A percentile compares a stretch with the other conserved stretches of the same genome.
These are phyloP conservation scores for Bipolaris zeicola DNA, from an alignment of 2,329 filamentous ascomycete genomes.

Conservation along the genomic window DNA sequence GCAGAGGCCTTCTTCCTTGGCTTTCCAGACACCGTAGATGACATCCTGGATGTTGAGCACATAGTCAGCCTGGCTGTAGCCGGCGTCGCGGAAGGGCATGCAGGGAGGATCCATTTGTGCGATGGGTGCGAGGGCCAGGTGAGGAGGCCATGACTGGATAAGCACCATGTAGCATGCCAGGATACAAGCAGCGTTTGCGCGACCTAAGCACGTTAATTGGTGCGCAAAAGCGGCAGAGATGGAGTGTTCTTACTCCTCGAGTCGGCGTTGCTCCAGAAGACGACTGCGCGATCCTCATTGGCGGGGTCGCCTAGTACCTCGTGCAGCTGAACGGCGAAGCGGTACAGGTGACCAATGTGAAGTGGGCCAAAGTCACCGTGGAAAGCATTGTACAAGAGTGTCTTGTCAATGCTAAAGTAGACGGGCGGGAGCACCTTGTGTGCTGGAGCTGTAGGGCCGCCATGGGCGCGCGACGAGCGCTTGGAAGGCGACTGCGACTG, in stretches of 20 bases:
- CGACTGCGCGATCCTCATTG: slow-evolving; percentile 86
- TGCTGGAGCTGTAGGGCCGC: slow-evolving; percentile 59
- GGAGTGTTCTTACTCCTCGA: slow-evolving; percentile 72
- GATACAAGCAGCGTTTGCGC: slow-evolving; percentile 92
- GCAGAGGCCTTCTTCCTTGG: slow-evolving; percentile 93
- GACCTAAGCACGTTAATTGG: slow-evolving; percentile 59
- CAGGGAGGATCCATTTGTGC: slow-evolving; percentile 94
- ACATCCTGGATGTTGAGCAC: slow-evolving; percentile 95
- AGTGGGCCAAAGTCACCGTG: slow-evolving; percentile 97
- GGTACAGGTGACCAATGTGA: slow-evolving; percentile 95
- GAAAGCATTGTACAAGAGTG: slow-evolving; percentile 94
- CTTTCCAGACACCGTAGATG: slow-evolving; percentile 98
- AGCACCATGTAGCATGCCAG: slow-evolving; percentile 98
- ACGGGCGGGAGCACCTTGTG: slow-evolving; percentile 69
- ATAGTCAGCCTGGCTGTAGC: slow-evolving; percentile 98
- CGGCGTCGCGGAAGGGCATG: slow-evolving; percentile 98
- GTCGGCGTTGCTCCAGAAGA: slow-evolving; percentile 95
- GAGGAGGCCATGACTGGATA: slow-evolving; percentile 96
- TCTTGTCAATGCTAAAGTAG: slow-evolving; percentile 95
- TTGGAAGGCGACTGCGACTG: slow-evolving; percentile 74
- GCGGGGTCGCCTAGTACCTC: slow-evolving; percentile 90
- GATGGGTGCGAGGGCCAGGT: slow-evolving; percentile 92
- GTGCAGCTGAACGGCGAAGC: slow-evolving; percentile 94
- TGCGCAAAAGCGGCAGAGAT: background rate
- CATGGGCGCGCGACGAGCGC: slow-evolving; percentile 69